Conservation (phyloP, 2,329 filamentous ascomycete species). For the Aspergillus sp. region DNA sequence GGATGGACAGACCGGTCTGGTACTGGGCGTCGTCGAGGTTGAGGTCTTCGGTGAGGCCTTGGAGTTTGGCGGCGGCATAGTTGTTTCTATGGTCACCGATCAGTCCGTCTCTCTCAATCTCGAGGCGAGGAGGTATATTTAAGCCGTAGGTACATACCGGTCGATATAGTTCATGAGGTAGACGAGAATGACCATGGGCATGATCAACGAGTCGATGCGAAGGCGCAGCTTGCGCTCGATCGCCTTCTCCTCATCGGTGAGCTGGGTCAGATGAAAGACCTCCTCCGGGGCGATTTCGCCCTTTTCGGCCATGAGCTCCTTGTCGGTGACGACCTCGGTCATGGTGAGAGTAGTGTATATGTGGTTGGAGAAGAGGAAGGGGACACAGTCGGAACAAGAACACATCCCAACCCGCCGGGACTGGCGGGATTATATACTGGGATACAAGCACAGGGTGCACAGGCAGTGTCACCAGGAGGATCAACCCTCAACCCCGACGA, state of each 20-base stretch:
- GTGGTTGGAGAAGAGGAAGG: not conserved
- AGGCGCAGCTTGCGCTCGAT: conserved; percentile 38
- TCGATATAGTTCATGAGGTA: conserved; percentile 49
- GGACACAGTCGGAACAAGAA: not conserved
- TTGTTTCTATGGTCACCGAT: conserved; percentile 39
- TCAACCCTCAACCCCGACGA: no score
- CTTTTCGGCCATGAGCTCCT: conserved; percentile 17
- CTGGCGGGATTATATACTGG: not conserved
- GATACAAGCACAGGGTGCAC: no score
- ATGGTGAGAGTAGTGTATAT: not conserved
- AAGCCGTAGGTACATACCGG: no score
- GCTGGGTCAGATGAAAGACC: conserved; percentile 34
- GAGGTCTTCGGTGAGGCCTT: conserved; percentile 42
- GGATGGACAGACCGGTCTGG: conserved; percentile 42
- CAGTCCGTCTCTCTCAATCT: not conserved
- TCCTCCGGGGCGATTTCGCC: conserved; percentile 20
- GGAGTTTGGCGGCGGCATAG: conserved; percentile 45
- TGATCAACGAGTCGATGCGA: conserved; percentile 38
- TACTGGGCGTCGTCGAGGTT: conserved; percentile 35
- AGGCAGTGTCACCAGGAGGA: not conserved
- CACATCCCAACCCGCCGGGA: no score
- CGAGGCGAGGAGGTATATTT: no score
- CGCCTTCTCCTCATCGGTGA: conserved; percentile 32
- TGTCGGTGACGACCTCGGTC: conserved; percentile 10
- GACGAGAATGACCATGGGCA: conserved; percentile 42